Base-by-base conservation (phyloP, 106 monocot genomes). In the Allium cepa region DNA sequence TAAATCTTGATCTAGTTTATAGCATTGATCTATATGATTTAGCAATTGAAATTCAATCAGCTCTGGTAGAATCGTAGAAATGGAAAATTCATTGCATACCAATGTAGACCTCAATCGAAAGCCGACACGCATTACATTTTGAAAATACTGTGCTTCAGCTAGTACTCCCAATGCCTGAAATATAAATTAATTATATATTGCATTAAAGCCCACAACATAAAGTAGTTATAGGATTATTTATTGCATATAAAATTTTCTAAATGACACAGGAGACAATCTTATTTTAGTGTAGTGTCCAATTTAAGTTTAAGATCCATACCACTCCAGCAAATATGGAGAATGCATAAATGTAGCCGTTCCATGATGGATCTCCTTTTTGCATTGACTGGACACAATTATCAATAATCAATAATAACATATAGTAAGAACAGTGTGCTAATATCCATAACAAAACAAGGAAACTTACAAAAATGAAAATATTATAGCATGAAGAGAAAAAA, bases 41-140 rank as follows among this genome's bases (percentile, higher is more conserved):
- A 36, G 5, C 36, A 36, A 36, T 36, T 36, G 36, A 36, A 36
- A 36, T 36, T 36, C 36, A 36, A 36, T 5, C 36, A 36, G 3
- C 36, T 4, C 36, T 36, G 36, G 36, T 36, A 36, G 36, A 55
- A 55, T 55, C 53, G 11, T 55, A 55, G 60, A n/a, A 64, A 46
- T n/a, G 22, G 11, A 36, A 64, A 45, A 53, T 5, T 11, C 57
- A 57, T 68, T 64, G 18, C 78, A 71, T 90, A 99, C 99, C 90
- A 99, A 77, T 4, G 99, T 99, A 63, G 92, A 82, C 67, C 99
- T 90, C 57, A 99, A 66, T 17, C 90, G 80, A 77, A 90, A 99
- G 62, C 99, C 99, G 75, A 80, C 83, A 52, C 99, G 99, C 99
- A 99, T 99, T 28, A 99, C 99, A 76, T 99, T 99, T 69, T 99